These are phyloP conservation scores for Mortierella antarctica DNA, from an alignment of 192 early-diverging fungal genomes.

Conservation along the genomic window DNA sequence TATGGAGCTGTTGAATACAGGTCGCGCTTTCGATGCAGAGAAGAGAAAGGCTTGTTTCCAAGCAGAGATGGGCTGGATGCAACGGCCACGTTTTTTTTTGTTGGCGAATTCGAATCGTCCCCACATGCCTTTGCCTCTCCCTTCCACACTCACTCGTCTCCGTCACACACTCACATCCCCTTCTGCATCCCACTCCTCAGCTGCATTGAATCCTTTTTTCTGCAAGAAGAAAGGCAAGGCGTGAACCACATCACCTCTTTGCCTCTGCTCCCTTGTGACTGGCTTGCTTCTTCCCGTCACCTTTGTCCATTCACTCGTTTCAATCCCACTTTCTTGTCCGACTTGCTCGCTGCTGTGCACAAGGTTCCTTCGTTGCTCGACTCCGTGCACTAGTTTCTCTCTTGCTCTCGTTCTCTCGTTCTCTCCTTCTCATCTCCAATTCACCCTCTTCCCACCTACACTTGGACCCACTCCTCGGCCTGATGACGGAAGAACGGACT, in stretches of 20 bases:
- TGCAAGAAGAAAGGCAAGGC: no score
- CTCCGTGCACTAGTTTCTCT: neutral
- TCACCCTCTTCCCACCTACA: neutral
- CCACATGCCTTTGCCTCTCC: neutral
- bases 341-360: neutral
- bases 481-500: constrained; percentile 10
- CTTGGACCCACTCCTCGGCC: neutral
- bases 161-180: neutral
- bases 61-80: neutral
- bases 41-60: neutral
- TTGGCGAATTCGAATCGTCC: neutral
- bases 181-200: neutral
- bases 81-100: neutral
- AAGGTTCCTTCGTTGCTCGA: neutral
- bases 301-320: neutral
- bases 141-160: neutral
- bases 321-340: neutral
- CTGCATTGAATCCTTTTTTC: neutral
- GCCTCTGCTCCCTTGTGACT: neutral
- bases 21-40: neutral
- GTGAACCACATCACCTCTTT: neutral
- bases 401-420: neutral
- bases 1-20: constrained; percentile 69
- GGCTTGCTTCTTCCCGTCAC: neutral
- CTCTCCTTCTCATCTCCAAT: neutral